Base-by-base conservation (phyloP, 306 rosid genomes). In the Cucumis hystrix region DNA sequence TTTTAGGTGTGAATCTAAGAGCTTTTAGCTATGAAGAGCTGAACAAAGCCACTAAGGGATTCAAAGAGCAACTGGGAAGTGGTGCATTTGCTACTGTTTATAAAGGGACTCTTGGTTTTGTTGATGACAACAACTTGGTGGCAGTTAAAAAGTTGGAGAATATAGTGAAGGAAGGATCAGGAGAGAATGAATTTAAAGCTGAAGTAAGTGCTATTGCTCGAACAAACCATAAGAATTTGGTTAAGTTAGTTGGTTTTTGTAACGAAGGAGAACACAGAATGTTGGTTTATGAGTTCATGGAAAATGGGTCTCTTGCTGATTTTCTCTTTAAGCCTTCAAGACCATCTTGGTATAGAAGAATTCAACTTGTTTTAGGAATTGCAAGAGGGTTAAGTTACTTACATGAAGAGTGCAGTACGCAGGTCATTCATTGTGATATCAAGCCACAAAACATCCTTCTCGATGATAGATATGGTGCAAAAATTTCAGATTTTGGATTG, bases 401-500 rank as follows among this genome's bases (percentile, higher is more conserved):
- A 13, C 88, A 84, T 21, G 90, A 84, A 40, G 87, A 87, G 76
- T 84, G 88, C 64, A 61, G 72, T 18, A 78, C 71, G 0, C 86
- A 83, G 66, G 84, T 84, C 30, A 84, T 87, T 43, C 88, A 87
- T 10, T 83, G 88, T 5, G 88, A 84, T 35, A 87, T 87, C 21
- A 87, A 87, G 82, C 90, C 87, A 8, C 87, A 87, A 47, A 87
- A 84, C 85, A 82, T 87, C n/a, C 81, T 87, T 15, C 84, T 84
- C 0, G 85, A 84, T 25, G 82, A 79, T 1, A 33, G 76, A 7
- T 43, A 55, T 67, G 67, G 20, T 4, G 54, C 80, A 49, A 60
- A 66, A 15, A 84, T 84, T 33, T 64, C 88, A 15, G 88, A 87
- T 14, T 87, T 87, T 2, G 85, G 88, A 18, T 54, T 87, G 72